Conservation (phyloP, 1,284 basidiomycete species). For the Puccinia horiana region DNA sequence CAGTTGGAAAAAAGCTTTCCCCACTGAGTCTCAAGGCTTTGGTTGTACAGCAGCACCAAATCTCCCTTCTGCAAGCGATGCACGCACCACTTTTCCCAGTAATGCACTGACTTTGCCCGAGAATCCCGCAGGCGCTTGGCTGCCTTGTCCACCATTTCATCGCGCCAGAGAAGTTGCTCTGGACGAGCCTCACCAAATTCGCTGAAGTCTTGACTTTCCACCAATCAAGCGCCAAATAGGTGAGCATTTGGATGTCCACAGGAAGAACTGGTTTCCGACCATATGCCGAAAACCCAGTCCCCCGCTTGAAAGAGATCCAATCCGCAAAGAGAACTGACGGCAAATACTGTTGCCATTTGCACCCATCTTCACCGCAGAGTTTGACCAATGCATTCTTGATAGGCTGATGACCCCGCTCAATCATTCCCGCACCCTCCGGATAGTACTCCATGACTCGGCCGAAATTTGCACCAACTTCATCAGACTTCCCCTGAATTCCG, state of each 20-base stretch:
- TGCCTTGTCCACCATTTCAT: neutral
- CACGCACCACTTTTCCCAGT: neutral
- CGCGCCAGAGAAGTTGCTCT: neutral
- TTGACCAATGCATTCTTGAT: conserved; percentile 6
- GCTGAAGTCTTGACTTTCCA: conserved; percentile 6
- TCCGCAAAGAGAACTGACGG: conserved; percentile 13
- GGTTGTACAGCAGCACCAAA: too few relatives aligned
- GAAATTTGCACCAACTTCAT: conserved; percentile 25
- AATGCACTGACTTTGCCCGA: neutral
- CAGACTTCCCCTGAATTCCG: too few relatives aligned
- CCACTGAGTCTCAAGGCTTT: conserved; percentile 7
- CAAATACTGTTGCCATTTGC: neutral
- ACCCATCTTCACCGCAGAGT: too few relatives aligned
- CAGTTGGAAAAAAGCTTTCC: neutral
- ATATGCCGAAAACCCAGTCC: too few relatives aligned
- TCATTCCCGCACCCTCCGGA: conserved; percentile 1
- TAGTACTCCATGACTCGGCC: neutral
- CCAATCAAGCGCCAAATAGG: conserved; percentile 9
- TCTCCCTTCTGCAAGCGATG: neutral
- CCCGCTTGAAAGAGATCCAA: too few relatives aligned
- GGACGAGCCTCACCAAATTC: conserved; percentile 5
- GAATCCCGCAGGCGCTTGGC: too few relatives aligned
- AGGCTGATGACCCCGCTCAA: neutral
- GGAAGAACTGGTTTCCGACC: neutral
- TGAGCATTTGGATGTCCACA: neutral